Base-by-base conservation (phyloP, 148 eudicot genomes). In the Persicaria maculosa region DNA sequence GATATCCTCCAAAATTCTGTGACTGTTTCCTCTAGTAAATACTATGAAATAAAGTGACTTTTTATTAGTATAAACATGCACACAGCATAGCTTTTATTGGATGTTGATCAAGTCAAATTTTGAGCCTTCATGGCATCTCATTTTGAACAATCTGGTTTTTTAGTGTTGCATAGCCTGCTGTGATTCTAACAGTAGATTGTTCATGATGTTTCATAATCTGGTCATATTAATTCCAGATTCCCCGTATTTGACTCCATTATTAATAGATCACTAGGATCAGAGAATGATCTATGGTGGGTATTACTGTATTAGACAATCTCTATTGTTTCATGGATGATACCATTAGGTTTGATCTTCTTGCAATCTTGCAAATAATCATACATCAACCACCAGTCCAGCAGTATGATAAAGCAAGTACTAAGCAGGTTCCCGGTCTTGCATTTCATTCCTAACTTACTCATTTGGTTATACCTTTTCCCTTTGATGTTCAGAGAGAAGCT, bases 401-500 rank as follows among this genome's bases (percentile, higher is more conserved):
- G 57, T 53, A 16, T 53, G 57, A 16, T 53, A 53, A 16, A 54
- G 20, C 15, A 54, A 16, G 3, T 20, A 1, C 31, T 19, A 20
- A 57, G 9, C 22, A 19, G 7, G 20, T 59, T 57, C 12, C 2
- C 64, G 6, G 6, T 57, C 9, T 5, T 20, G 64, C 64, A 7
- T 14, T 59, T 22, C 43, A 22, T 62, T 62, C 5, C 44, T 25
- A 25, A 62, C 44, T 69, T 69, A 3, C 10, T 68, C 72, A 45
- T 45, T 44, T 16, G 15, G 50, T 69, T 15, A 6, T 36, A 19
- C 14, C 47, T 31, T 68, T 45, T 68, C 4, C 15, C 68, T 12
- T 8, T 19, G 65, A 58, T 58, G 65, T 58, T 44, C 50, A 69
- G 72, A 69, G 72, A 47, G 20, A 15, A 69, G 72, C 72, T 69